Conservation (phyloP, 2,329 filamentous ascomycete genomes). For the Thelonectria discophora region DNA sequence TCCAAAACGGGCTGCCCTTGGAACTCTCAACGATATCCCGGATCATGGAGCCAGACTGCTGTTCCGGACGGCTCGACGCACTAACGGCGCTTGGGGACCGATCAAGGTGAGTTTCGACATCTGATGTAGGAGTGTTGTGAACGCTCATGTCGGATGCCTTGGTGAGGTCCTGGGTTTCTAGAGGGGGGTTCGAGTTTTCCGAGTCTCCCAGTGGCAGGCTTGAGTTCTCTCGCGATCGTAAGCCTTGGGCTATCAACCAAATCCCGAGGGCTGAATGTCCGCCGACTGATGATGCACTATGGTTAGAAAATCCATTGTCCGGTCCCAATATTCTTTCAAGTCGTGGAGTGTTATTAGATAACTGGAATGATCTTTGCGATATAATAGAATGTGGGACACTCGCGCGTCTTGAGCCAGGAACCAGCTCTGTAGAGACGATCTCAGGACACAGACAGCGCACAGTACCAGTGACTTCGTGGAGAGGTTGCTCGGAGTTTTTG, state of each 20-base stretch:
- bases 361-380: conserved; percentile 30
- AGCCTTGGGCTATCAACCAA: conserved; percentile 50
- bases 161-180: neutral
- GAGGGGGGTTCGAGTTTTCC: conserved; percentile 4
- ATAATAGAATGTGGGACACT: conserved; percentile 16
- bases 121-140: neutral
- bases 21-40: neutral
- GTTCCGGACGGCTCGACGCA: neutral
- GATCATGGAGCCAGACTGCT: neutral
- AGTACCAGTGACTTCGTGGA: conserved; percentile 11
- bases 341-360: conserved; percentile 30
- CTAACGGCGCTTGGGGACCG: neutral
- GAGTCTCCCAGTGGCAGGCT: conserved; percentile 26
- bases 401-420: conserved; percentile 9
- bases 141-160: neutral
- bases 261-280: conserved; percentile 48
- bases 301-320: conserved; percentile 43
- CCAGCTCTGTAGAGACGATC: neutral
- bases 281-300: conserved; percentile 44
- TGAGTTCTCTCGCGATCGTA: conserved; percentile 43
- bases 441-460: conserved; percentile 14
- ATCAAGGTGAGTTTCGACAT: neutral
- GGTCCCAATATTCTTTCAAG: conserved; percentile 36
- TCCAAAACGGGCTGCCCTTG: neutral
- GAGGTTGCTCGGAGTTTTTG: neutral